Percentiles rank a stretch among this genome's conserved stretches.
These are phyloP conservation scores for Metschnikowia colocasiae DNA, from an alignment of 805 yeast genomes.

Conservation along the genomic window DNA sequence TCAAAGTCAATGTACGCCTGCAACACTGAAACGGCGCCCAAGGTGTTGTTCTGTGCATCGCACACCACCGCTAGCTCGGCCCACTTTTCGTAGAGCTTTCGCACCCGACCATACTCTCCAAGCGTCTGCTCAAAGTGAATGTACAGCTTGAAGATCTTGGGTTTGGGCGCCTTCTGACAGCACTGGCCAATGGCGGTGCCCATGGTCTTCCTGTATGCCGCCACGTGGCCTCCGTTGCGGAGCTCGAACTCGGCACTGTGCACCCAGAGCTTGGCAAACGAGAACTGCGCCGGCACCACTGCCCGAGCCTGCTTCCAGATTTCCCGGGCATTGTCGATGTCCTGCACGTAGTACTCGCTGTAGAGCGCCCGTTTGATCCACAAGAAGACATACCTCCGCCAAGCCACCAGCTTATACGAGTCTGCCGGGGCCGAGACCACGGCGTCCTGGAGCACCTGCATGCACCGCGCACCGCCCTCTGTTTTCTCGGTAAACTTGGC, in stretches of 20 bases:
- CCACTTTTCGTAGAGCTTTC: conserved; percentile 67
- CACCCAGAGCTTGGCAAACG: conserved; percentile 75
- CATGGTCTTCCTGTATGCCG: conserved; percentile 58
- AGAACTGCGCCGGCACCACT: conserved; percentile 58
- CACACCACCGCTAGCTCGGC: conserved; percentile 37
- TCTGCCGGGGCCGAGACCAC: conserved; percentile 36
- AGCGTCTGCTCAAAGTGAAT: conserved; percentile 62
- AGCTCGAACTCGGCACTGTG: conserved; percentile 68
- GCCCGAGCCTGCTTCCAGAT: conserved; percentile 49
- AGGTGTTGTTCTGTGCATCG: conserved; percentile 2
- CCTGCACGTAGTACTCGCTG: conserved; percentile 49
- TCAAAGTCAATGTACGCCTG: conserved; percentile 67
- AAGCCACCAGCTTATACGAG: conserved; percentile 32
- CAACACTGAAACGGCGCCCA: conserved; percentile 42
- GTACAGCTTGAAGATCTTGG: conserved; percentile 57
- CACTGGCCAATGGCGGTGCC: conserved; percentile 68
- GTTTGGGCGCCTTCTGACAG: conserved; percentile 45
- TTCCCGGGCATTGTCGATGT: conserved; percentile 44
- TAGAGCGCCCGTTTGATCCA: conserved; percentile 66
- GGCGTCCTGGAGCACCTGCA: conserved; percentile 45
- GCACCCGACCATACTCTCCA: conserved; percentile 76
- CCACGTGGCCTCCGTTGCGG: conserved; percentile 46
- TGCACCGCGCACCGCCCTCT: conserved; percentile 22
- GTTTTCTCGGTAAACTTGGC: conserved; percentile 47
- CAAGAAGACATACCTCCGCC: conserved; percentile 69